phyloP scores from a whole-genome alignment of 768 basidiomycete species.

The Auricularia sp. region DNA sequence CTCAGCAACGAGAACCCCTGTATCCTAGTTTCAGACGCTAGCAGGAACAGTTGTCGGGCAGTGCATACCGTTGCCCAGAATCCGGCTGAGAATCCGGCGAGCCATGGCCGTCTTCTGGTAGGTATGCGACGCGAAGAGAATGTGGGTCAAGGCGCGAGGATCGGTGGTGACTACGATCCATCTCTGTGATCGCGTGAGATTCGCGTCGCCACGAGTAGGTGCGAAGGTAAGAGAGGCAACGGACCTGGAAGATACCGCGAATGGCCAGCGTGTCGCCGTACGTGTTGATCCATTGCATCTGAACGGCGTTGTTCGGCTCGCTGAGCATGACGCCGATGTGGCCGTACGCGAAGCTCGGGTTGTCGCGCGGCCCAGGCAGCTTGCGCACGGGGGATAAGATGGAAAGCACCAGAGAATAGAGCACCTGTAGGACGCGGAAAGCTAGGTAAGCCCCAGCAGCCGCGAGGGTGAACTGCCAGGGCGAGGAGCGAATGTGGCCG shows the following conservation, averaged over 20 bases:
- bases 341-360: too few species aligned
- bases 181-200: slow-evolving; percentile 11
- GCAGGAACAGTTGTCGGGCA: slow-evolving; percentile 2
- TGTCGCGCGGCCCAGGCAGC: background rate
- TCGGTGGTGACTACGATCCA: slow-evolving; percentile 44
- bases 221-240: too few species aligned
- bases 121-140: slow-evolving; percentile 43
- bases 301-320: too few species aligned
- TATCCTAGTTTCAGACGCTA: background rate
- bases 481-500: background rate
- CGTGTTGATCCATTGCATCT: too few species aligned
- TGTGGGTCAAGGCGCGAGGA: slow-evolving; percentile 49
- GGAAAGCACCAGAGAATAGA: background rate
- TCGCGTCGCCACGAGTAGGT: too few species aligned
- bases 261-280: too few species aligned
- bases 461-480: background rate
- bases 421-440: background rate
- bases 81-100: slow-evolving; percentile 26
- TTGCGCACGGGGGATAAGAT: background rate
- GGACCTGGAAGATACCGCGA: too few species aligned
- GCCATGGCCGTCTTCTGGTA: slow-evolving; percentile 45
- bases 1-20: slow-evolving; percentile 41
- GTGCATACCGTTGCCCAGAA: slow-evolving; percentile 27
- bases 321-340: too few species aligned
- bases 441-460: background rate